Conservation (phyloP, 148 eudicot species). For the Cornus controversa region DNA sequence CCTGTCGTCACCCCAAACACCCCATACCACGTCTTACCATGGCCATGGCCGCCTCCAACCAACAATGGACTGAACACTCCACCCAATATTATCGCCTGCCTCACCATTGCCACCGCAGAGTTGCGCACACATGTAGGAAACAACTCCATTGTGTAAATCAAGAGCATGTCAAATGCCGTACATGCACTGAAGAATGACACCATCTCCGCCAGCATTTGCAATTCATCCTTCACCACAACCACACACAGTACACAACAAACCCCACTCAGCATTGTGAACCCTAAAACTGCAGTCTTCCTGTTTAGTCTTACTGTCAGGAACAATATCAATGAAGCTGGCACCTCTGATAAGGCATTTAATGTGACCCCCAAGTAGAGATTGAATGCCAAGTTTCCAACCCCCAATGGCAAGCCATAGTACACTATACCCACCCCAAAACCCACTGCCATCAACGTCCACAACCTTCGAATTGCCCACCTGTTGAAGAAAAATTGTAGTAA, state of each 20-base stretch:
- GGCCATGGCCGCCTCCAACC: too few species aligned
- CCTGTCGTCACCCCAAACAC: slow-evolving; percentile 57
- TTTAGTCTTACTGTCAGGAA: slow-evolving; percentile 38
- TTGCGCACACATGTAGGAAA: slow-evolving; percentile 64
- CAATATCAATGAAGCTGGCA: slow-evolving; percentile 39
- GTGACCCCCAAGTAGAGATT: slow-evolving; percentile 52
- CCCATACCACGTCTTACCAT: slow-evolving; percentile 40
- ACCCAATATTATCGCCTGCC: slow-evolving; percentile 63
- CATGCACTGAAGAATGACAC: too few species aligned
- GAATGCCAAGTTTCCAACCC: slow-evolving; percentile 48
- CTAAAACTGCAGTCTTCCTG: slow-evolving; percentile 32
- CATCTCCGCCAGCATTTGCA: slow-evolving; percentile 46
- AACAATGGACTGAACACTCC: slow-evolving; percentile 51
- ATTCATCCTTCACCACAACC: background rate
- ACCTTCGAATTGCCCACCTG: slow-evolving; percentile 35
- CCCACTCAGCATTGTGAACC: slow-evolving; percentile 40
- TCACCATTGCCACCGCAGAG: slow-evolving; percentile 66
- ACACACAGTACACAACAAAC: slow-evolving; percentile 41
- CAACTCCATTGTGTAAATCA: slow-evolving; percentile 63
- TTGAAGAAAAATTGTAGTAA: too few species aligned
- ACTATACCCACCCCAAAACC: slow-evolving; percentile 59
- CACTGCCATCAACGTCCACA: slow-evolving; percentile 31
- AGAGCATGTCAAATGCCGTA: slow-evolving; percentile 39
- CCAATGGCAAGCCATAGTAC: slow-evolving; percentile 71
- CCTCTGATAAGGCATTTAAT: slow-evolving; percentile 55